phyloP scores from a whole-genome alignment of 768 basidiomycete species.

The Omphalotus guepiniiformis region DNA sequence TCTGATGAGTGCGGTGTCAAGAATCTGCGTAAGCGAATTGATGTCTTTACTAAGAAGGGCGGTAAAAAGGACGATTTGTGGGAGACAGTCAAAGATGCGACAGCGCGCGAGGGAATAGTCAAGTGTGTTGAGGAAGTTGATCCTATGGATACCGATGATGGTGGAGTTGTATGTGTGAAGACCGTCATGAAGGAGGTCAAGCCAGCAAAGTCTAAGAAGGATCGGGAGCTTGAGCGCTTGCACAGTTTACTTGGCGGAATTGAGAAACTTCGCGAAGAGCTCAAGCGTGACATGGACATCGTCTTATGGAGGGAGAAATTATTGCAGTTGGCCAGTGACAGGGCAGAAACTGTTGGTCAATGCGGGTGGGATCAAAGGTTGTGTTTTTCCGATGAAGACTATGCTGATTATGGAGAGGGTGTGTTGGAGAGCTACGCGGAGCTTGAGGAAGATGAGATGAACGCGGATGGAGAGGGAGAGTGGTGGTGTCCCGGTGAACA shows the following conservation, averaged over 20 bases:
- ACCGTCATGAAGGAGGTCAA: constrained; percentile 19
- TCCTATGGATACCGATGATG: constrained; percentile 17
- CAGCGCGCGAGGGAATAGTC: constrained; percentile 68
- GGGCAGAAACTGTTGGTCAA: constrained; percentile 58
- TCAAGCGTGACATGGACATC: constrained; percentile 67
- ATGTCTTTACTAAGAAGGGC: constrained; percentile 57
- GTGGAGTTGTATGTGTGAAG: constrained; percentile 16
- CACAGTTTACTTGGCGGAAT: constrained; percentile 51
- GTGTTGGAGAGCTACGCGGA: constrained; percentile 70
- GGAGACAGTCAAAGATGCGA: constrained; percentile 68
- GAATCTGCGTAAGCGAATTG: constrained; percentile 63
- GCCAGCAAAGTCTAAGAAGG: constrained; percentile 41
- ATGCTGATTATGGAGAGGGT: constrained; percentile 59
- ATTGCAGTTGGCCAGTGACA: constrained; percentile 60
- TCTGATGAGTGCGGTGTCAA: constrained; percentile 83
- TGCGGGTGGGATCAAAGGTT: constrained; percentile 91
- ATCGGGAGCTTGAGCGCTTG: constrained; percentile 55
- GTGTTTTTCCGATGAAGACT: constrained; percentile 79
- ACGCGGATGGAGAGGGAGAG: constrained; percentile 39
- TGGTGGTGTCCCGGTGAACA: constrained; percentile 82
- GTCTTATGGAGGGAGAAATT: constrained; percentile 68
- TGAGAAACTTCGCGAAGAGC: constrained; percentile 54
- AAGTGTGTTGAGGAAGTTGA: constrained; percentile 34
- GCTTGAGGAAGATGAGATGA: constrained; percentile 35
- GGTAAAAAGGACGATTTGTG: constrained; percentile 64